Conservation (phyloP, 805 yeast species). For the Candida easanensis region DNA sequence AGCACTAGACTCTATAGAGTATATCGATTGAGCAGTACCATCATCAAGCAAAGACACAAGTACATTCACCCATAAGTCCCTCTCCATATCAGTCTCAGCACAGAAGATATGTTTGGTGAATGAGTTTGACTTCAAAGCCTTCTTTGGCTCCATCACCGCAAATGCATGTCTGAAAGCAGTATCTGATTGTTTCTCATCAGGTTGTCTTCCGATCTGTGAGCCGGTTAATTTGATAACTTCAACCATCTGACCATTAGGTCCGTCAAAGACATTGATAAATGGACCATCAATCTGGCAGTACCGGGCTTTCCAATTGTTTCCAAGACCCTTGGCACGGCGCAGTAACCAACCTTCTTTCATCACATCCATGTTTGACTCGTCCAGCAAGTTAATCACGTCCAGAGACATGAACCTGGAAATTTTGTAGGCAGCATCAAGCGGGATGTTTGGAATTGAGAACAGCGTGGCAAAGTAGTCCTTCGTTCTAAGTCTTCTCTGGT, state of each 20-base stretch:
- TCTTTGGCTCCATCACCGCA: conserved; percentile 47
- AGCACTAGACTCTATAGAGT: conserved; percentile 8
- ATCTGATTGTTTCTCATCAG: conserved; percentile 26
- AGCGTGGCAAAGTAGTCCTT: conserved; percentile 59
- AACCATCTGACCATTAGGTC: conserved; percentile 49
- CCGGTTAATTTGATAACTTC: conserved; percentile 51
- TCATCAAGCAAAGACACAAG: conserved; percentile 34
- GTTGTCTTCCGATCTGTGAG: conserved; percentile 56
- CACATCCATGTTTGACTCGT: conserved; percentile 48
- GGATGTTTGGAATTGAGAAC: conserved; percentile 55
- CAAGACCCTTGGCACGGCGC: conserved; percentile 62
- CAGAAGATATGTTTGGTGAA: conserved; percentile 62
- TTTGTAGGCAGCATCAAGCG: conserved; percentile 46
- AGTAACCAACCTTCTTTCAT: conserved; percentile 63
- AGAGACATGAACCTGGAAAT: conserved; percentile 66
- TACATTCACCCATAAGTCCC: conserved; percentile 67
- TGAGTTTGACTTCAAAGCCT: conserved; percentile 22
- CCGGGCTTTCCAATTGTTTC: conserved; percentile 63
- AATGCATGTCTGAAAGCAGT: conserved; percentile 55
- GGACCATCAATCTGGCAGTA: conserved; percentile 68
- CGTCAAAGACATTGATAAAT: conserved; percentile 52
- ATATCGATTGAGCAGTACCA: conserved; percentile 8
- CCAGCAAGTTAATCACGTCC: conserved; percentile 60
- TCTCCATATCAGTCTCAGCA: conserved; percentile 74
- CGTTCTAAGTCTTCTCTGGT: conserved; percentile 51